Percentiles rank a stretch among this genome's conserved stretches.
Evolutionary conservation across 179 eudicot species (phyloP).

Genomic region (Pouteria campechiana): DNA sequence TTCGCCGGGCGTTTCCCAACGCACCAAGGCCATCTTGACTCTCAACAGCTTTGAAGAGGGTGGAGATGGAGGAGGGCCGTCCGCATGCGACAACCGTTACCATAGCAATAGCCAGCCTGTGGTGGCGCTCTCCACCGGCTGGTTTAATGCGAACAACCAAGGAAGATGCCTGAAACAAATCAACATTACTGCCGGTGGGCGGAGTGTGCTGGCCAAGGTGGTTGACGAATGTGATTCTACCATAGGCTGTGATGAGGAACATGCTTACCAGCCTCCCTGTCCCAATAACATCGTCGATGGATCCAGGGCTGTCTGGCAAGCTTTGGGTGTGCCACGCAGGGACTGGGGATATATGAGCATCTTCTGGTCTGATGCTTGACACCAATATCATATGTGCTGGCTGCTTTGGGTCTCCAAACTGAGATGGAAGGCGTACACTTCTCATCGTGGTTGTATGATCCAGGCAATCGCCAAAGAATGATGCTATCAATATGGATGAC

Average conservation of each 20-base stretch:
- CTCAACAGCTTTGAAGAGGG: constrained; percentile 27
- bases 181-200: constrained; percentile 15
- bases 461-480: no score
- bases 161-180: constrained; percentile 21
- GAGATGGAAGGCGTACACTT: no score
- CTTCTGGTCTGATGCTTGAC: constrained; percentile 35
- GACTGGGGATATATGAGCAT: constrained; percentile 26
- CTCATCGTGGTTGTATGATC: no score
- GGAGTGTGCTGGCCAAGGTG: constrained; percentile 21
- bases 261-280: constrained; percentile 40
- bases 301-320: constrained; percentile 41
- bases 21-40: constrained; percentile 23
- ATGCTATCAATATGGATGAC: no score
- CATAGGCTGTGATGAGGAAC: constrained; percentile 28
- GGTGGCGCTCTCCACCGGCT: constrained; percentile 32
- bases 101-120: constrained; percentile 14
- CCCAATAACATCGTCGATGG: constrained; percentile 35
- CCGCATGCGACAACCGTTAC: constrained; percentile 23
- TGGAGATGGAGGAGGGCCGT: constrained; percentile 33
- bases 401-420: no score
- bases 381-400: no score
- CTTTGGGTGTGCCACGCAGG: constrained; percentile 25
- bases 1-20: constrained; percentile 22
- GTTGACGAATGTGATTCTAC: constrained; percentile 44
- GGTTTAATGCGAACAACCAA: constrained; percentile 18